A percentile compares a stretch with the other conserved stretches of the same genome.
These are phyloP conservation scores for Polygonum maritimum DNA, from an alignment of 148 eudicot species.

Conservation along the genomic window DNA sequence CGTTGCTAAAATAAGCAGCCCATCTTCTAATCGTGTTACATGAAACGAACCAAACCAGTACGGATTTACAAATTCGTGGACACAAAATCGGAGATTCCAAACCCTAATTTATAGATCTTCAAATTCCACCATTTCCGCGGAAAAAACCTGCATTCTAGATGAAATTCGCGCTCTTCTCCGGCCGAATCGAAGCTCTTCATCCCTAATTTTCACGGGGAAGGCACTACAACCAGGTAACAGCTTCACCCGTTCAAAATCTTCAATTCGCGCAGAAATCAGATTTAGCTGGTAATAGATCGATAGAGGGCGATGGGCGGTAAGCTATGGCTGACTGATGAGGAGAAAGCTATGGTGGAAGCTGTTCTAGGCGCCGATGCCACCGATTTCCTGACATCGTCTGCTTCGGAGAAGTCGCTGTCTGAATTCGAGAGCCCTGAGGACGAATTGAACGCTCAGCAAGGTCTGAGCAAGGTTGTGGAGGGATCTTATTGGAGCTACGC, in stretches of 20 bases:
- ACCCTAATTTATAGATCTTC: slow-evolving; percentile 7
- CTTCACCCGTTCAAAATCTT: neutral
- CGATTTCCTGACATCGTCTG: slow-evolving; percentile 53
- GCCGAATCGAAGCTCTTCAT: neutral
- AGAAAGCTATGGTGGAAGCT: slow-evolving; percentile 48
- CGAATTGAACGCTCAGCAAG: slow-evolving; percentile 61
- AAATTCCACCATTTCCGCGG: neutral
- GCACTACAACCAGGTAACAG: neutral
- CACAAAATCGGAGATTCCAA: neutral
- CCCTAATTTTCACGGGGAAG: neutral
- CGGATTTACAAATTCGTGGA: neutral
- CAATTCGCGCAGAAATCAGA: neutral
- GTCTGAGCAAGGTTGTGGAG: slow-evolving; percentile 62
- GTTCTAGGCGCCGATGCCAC: slow-evolving; percentile 70
- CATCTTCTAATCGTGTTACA: neutral
- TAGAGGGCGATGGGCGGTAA: slow-evolving; percentile 45
- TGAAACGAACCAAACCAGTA: neutral
- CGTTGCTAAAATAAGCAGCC: neutral
- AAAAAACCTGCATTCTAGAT: neutral
- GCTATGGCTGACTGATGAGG: slow-evolving; percentile 52
- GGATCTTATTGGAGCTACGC: slow-evolving; percentile 83
- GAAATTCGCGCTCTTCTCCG: neutral
- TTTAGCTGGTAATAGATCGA: neutral
- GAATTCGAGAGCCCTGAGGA: slow-evolving; percentile 51
- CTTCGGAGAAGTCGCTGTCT: slow-evolving; percentile 36